Evolutionary conservation across 106 monocot genomes (phyloP), one percentile per base, ranked within the genome.

Genomic region (Apostasia ramifera): DNA sequence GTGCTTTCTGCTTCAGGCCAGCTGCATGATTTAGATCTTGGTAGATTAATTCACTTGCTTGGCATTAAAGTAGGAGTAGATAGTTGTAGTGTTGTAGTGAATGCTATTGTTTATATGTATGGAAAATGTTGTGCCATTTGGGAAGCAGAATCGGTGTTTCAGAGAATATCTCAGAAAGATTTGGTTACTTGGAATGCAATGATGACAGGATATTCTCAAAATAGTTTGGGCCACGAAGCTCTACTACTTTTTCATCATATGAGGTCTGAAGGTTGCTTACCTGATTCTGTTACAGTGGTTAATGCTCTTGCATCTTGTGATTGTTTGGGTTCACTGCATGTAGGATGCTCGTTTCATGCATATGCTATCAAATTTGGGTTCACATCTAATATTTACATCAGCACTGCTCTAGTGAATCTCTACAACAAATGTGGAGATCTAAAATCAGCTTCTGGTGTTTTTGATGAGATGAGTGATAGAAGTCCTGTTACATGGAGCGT

Each of bases 71-170:
- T 82, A 13, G 80, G 82, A 4, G 45, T 77, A 6, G 74, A 77
- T 45, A 75, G 66, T 7, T 60, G 47, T 45, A 50, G 55, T 53
- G 76, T 75, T 11, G 77, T 85, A 13, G 61, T 50, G 47, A 89
- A 89, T 70, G 77, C 85, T 5, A 61, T 82, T 46, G 71, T 89
- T 42, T 77, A 80, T 75, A 82, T 89, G 85, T 85, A 89, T 61
- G 74, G 80, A 53, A 85, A 84, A 66, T 82, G 89, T 55, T 15
- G 47, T 47, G 53, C 63, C 5, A 12, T 80, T 15, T 12, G 6
- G 1, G 81, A 85, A 52, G 89, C 89, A 6, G 66, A 56, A 7
- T 48, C 26, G 46, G 61, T 82, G 26, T 89, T 89, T 71, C 61
- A 72, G 44, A 78, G 72, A 14, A 70, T 74, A n/a, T n/a, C 13